Base-by-base conservation (phyloP, 2,329 filamentous ascomycete species). In the Apiospora hydei region DNA sequence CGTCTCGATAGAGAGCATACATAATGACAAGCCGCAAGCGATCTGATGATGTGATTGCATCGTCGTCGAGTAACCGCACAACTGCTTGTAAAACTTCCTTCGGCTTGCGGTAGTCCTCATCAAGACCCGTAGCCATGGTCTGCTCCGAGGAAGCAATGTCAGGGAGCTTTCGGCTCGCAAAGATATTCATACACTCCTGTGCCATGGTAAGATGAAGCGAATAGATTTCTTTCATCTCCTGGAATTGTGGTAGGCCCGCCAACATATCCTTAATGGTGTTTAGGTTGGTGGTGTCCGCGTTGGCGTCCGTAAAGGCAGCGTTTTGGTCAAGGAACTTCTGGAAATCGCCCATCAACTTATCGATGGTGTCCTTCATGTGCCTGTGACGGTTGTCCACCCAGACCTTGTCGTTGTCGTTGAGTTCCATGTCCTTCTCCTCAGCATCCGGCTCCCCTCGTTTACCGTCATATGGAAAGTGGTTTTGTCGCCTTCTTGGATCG, bases 341-440 rank as follows among this genome's bases (percentile, higher is more conserved):
- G 79, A 99, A 98, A 80, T 98, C 96, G 71, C 91, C 89, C 87
- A 96, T 96, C 73, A 99, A 87, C 82, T 96, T 97, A 79, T 96
- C 94, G 77, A 98, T 95, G 3, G 96, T 96, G 81, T 98, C 95
- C 81, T 97, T 98, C 96, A 99, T 99, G 83, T 99, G 96, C 70
- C 91, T 89, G 83, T 99, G 96, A 71, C 96, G 89, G 79, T 98
- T 98, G 73, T 96, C 94, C 34, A 97, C 92, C 96, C 96, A 99
- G 67, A 99, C 93, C 80, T 92, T 93, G 84, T 99, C 96, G 78
- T 94, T 93, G 75, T 99, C 96, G 44, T 88, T 88, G 68, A 99
- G 92, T 77, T 98, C 95, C 88, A 98, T 93, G 64, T 98, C 95
- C 81, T 97, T 98, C 73, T 93, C 90, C 80, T 97, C 90, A 41